Conservation (phyloP, 805 yeast genomes). For the Lachancea thermotolerans region DNA sequence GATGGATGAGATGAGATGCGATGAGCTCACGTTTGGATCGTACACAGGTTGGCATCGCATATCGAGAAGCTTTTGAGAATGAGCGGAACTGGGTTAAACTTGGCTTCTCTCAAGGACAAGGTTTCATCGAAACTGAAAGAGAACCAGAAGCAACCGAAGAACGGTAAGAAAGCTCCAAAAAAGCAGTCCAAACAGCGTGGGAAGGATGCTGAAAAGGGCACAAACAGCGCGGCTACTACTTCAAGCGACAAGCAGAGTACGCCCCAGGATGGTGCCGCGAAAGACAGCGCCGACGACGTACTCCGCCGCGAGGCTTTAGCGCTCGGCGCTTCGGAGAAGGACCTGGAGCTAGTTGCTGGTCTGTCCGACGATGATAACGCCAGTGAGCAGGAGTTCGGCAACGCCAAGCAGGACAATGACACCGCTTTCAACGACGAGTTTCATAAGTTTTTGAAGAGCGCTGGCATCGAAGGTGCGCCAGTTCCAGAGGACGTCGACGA, state of each 20-base stretch:
- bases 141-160: constrained; percentile 21
- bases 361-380: constrained; percentile 43
- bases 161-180: constrained; percentile 17
- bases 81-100: constrained; percentile 17
- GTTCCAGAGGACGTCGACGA: constrained; percentile 29
- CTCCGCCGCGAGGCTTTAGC: constrained; percentile 69
- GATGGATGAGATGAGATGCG: constrained; percentile 17
- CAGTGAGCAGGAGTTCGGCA: constrained; percentile 38
- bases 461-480: constrained; percentile 50
- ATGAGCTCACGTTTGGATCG: constrained; percentile 9
- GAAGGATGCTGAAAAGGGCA: constrained; percentile 10
- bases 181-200: constrained; percentile 13
- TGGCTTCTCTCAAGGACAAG: constrained; percentile 56
- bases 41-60: neutral
- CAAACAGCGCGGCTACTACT: constrained; percentile 6
- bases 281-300: constrained; percentile 11
- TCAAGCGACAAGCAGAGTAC: no score
- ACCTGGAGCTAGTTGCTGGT: constrained; percentile 55
- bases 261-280: no score
- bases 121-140: constrained; percentile 46
- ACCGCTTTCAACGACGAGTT: constrained; percentile 49
- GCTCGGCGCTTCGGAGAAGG: constrained; percentile 84
- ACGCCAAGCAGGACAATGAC: constrained; percentile 29
- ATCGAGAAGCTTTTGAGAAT: neutral
- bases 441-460: constrained; percentile 52